Conservation (phyloP, 2,329 filamentous ascomycete genomes). For the Diaporthe citriasiana region DNA sequence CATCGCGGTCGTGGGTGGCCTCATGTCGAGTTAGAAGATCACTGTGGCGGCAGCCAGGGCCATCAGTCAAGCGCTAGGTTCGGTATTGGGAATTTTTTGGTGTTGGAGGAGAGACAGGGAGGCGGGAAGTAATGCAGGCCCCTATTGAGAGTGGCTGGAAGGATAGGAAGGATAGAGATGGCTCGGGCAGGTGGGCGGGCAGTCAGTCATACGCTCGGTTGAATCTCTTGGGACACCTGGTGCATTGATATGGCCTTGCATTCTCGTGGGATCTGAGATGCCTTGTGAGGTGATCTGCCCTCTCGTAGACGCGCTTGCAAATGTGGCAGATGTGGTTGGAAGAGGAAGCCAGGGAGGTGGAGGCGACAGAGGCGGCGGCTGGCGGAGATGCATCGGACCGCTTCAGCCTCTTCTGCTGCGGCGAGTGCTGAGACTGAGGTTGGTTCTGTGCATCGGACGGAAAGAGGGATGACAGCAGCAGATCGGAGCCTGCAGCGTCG, state of each 20-base stretch:
- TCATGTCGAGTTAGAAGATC: slow-evolving; percentile 50
- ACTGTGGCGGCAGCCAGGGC: slow-evolving; percentile 32
- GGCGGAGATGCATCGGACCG: slow-evolving; percentile 39
- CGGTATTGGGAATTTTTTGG: not conserved
- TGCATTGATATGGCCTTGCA: slow-evolving; percentile 49
- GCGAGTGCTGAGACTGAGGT: slow-evolving; percentile 37
- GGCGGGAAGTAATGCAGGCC: not conserved
- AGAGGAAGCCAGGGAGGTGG: slow-evolving; percentile 13
- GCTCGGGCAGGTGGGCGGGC: not conserved
- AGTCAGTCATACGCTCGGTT: slow-evolving; percentile 50
- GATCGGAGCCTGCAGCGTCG: slow-evolving; percentile 47
- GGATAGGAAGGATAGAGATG: not conserved
- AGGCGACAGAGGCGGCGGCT: slow-evolving; percentile 36
- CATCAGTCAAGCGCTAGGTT: slow-evolving; percentile 1
- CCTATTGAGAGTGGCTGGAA: no score
- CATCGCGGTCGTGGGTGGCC: slow-evolving; percentile 49
- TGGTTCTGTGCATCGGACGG: not conserved
- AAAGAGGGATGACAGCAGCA: slow-evolving; percentile 16
- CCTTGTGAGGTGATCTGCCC: slow-evolving; percentile 49
- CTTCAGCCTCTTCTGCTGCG: slow-evolving; percentile 31
- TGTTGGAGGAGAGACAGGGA: not conserved
- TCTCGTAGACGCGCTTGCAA: slow-evolving; percentile 49
- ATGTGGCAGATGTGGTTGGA: slow-evolving; percentile 46
- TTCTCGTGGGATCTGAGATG: slow-evolving; percentile 51
- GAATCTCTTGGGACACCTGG: slow-evolving; percentile 49